Base-by-base conservation (phyloP, 2,329 filamentous ascomycete genomes). In the Fusarium sp. region DNA sequence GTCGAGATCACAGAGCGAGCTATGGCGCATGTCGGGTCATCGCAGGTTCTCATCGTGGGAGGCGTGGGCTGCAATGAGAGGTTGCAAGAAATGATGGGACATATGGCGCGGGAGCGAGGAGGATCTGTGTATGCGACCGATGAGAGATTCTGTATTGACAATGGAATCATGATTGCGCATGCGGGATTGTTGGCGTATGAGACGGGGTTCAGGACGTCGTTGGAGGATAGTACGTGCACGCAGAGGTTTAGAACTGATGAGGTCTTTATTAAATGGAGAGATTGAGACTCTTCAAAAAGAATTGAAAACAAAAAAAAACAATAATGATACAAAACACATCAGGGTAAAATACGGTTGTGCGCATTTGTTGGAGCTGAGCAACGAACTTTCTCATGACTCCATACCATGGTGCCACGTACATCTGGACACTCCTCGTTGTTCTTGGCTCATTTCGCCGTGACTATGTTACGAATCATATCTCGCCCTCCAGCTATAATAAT, bases 101-200 rank as follows among this genome's bases (percentile, higher is more conserved):
- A 92, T 46, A 99, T 99, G 96, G 95, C 94, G 18, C 85, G 84
- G 43, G 94, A 97, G 79, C 85, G 96, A 37, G 93, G 94, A 54
- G 96, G 96, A 6, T 94, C 89, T 75, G 93, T 98, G 6, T 98
- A 92, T 81, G 94, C 96, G 24, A 98, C 95, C 0, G 96, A 99
- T 78, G 96, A 99, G 84, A 86, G 96, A 44, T 99, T 97, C 79
- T 99, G 96, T 79, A 99, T 99, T 74, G 96, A 99, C 80, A 99
- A 99, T 75, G 96, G 96, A 48, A 98, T 99, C 77, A 99, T 99
- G 96, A 99, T 99, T 82, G 96, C 96, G 2, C 95, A 99, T 79
- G 96, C 96, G 3, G 96, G 96, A 4, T 81, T 99, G 74, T 79
- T 98, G 75, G 94, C 94, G 3, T 96, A 92, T 78, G 85, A 90